A percentile compares a stretch with the other conserved stretches of the same genome.
Evolutionary conservation across 495 filamentous ascomycete genomes (phyloP).

Genomic region (Hypoxylon trugodes): DNA sequence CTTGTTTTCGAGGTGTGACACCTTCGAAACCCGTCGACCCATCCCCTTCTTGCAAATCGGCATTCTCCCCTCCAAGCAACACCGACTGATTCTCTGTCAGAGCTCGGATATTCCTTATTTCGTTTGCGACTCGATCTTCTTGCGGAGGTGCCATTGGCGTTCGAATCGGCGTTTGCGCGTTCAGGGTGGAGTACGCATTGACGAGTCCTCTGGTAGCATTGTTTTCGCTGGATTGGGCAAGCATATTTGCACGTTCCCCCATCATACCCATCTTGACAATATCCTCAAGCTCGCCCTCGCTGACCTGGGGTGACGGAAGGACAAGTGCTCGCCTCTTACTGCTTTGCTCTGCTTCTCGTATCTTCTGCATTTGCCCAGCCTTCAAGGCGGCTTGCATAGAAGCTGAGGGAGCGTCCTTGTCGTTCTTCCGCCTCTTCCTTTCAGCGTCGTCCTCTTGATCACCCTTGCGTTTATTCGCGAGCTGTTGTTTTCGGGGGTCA

Average conservation of each 20-base stretch:
- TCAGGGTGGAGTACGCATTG: slow-evolving; percentile 82
- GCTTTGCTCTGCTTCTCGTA: slow-evolving; percentile 95
- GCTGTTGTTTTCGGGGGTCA: slow-evolving; percentile 92
- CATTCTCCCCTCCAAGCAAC: slow-evolving; percentile 92
- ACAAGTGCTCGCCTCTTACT: slow-evolving; percentile 85
- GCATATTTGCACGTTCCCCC: slow-evolving; percentile 82
- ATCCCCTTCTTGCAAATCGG: slow-evolving; percentile 80
- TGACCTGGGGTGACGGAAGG: slow-evolving; percentile 88
- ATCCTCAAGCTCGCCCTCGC: slow-evolving; percentile 91
- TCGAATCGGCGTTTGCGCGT: slow-evolving; percentile 85
- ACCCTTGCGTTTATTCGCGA: slow-evolving; percentile 94
- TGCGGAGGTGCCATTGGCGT: slow-evolving; percentile 90
- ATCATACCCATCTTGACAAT: slow-evolving; percentile 99
- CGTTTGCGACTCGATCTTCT: slow-evolving; percentile 94
- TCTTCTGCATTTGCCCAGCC: slow-evolving; percentile 94
- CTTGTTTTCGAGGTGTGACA: slow-evolving; percentile 79
- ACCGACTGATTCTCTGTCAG: slow-evolving; percentile 96
- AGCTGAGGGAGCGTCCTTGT: slow-evolving; percentile 79
- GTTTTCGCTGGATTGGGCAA: slow-evolving; percentile 81
- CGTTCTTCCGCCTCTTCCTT: slow-evolving; percentile 83
- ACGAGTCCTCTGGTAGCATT: slow-evolving; percentile 86
- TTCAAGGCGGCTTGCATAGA: slow-evolving; percentile 88
- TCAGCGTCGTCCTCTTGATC: slow-evolving; percentile 85
- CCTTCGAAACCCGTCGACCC: slow-evolving; percentile 91
- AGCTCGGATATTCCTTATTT: slow-evolving; percentile 92